Base-by-base conservation (phyloP, 495 filamentous ascomycete genomes). In the Ramalina intermedia region DNA sequence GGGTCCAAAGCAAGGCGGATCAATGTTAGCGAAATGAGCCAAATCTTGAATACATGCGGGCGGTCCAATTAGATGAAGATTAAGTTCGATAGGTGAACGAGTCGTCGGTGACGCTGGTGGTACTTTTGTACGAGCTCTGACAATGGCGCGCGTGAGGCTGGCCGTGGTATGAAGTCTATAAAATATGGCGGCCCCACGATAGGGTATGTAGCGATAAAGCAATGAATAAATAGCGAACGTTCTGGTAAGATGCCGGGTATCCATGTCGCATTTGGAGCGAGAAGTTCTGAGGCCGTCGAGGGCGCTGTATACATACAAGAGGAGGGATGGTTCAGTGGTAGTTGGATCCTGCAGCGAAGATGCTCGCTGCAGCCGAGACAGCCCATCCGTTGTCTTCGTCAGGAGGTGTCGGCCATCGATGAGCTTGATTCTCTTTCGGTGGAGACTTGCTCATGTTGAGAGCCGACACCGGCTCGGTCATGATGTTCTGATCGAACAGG, bases 321-420 rank as follows among this genome's bases (percentile, higher is more conserved):
- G 21, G 5, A 6, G 12, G 6, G 11, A 50, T 51, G n/a, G 17
- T 50, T 65, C 67, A 76, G 51, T 66, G 63, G 54, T 65, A 73
- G 36, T 63, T 65, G 43, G 69, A 62, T 43, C 78, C 77, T 37
- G 78, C 79, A 43, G 82, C 70, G 63, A 85, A 84, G 46, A 86
- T 84, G 66, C 81, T 85, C 4, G 82, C 79, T 21, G 84, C 72
- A 17, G 83, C 80, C 38, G 86, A 79, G n/a, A 80, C 79, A 26
- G 79, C 84, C 88, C 85, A 95, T 62, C 89, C 91, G 50, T 80
- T 77, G 58, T 93, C 89, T 48, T 84, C 81, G 57, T 94, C 93
- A 24, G 91, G 91, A 37, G 93, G 93, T n/a, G 91, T 96, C 23
- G 89, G 89, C 84, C 87, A 94, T 63, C 89, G 87, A 40, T 83